These are phyloP conservation scores for Phytophthora sp. DNA, from an alignment of 352 stramenopile species.

Conservation along the genomic window DNA sequence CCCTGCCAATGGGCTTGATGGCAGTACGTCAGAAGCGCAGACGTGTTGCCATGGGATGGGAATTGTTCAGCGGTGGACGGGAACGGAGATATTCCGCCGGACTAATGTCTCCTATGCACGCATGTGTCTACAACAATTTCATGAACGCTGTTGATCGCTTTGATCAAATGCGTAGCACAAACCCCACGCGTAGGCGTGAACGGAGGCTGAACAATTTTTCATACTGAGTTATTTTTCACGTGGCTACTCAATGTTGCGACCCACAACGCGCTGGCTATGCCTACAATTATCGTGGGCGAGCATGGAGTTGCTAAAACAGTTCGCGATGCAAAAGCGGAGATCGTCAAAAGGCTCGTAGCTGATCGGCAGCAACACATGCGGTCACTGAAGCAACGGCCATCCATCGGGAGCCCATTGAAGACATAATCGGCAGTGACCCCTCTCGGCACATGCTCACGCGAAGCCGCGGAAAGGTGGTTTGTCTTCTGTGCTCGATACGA, in stretches of 20 bases:
- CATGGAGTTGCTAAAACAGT: no score
- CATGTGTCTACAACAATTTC: background rate
- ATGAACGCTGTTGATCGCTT: conserved; percentile 7
- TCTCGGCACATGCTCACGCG: conserved; percentile 5
- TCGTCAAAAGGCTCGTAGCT: background rate
- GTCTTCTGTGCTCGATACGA: conserved; percentile 6
- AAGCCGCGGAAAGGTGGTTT: conserved; percentile 6
- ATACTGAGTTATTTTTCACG: no score
- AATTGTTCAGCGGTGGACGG: conserved; percentile 7
- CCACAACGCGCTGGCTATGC: conserved; percentile 3
- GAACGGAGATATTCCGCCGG: background rate
- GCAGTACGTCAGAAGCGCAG: background rate
- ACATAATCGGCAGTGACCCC: no score
- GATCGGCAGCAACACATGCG: background rate
- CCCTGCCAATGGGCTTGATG: conserved; percentile 1
- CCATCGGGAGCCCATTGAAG: background rate
- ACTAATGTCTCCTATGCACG: background rate
- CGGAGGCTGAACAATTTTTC: background rate
- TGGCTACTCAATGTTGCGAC: conserved; percentile 5
- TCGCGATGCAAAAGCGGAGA: no score
- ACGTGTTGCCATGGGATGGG: conserved; percentile 5
- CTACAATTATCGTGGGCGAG: background rate
- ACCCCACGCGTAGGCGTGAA: background rate
- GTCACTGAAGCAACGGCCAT: background rate
- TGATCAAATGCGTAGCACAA: background rate